These are phyloP conservation scores for Amphichorda felina DNA, from an alignment of 2,329 filamentous ascomycete genomes.

Conservation along the genomic window DNA sequence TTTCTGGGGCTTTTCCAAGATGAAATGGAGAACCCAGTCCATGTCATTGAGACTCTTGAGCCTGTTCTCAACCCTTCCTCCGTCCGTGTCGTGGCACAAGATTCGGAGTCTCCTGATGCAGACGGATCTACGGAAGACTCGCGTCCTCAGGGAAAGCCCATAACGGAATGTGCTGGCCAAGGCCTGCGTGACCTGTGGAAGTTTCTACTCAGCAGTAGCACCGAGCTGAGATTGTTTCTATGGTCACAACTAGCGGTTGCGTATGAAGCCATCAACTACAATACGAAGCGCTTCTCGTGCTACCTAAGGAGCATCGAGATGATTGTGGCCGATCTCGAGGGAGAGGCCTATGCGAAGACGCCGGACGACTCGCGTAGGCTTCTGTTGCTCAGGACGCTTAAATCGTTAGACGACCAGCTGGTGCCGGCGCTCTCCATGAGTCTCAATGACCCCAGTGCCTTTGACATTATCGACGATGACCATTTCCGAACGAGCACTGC, in stretches of 20 bases:
- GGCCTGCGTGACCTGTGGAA: constrained; percentile 68
- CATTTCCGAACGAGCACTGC: constrained; percentile 64
- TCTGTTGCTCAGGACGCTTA: constrained; percentile 63
- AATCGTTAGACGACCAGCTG: constrained; percentile 66
- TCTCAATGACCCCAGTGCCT: constrained; percentile 54
- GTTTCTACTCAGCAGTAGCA: constrained; percentile 71
- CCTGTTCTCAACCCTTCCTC: constrained; percentile 72
- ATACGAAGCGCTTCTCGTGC: constrained; percentile 81
- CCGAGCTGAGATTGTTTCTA: constrained; percentile 72
- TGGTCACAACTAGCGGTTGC: constrained; percentile 89
- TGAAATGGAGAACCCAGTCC: constrained; percentile 66
- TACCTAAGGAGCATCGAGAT: constrained; percentile 77
- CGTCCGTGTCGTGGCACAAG: constrained; percentile 24
- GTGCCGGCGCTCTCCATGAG: constrained; percentile 58
- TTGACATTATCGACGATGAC: constrained; percentile 73
- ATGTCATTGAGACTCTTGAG: constrained; percentile 83
- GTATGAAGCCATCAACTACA: constrained; percentile 74
- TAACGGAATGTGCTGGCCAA: constrained; percentile 40
- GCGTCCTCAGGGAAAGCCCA: constrained; percentile 18
- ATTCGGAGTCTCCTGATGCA: background rate
- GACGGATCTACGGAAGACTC: constrained; percentile 7
- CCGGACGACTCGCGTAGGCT: constrained; percentile 54
- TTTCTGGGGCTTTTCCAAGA: constrained; percentile 84
- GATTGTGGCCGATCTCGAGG: constrained; percentile 50
- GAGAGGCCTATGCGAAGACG: constrained; percentile 51